Evolutionary conservation across 192 early-diverging fungal species (phyloP), one percentile per base, ranked within the genome.

Genomic region (Phlyctochytrium arcticum): DNA sequence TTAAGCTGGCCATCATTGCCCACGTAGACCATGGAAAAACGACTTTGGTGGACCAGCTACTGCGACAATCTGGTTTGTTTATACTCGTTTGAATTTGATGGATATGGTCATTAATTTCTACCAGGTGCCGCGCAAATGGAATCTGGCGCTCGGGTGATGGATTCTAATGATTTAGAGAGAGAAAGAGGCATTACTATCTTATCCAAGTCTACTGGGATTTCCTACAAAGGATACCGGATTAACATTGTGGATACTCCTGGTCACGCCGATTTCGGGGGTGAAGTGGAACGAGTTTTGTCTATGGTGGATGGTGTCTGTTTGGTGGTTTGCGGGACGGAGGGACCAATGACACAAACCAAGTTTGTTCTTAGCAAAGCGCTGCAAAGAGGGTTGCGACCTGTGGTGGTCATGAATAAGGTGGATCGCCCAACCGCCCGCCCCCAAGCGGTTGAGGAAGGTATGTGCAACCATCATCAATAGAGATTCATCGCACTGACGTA

Each of bases 11-110:
- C 80, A 92, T 92, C 49, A 87, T 88, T 72, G 91, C 91, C 10
- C 91, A 92, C 74, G 91, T 92, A 62, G 91, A 92, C 73, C 91
- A 92, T 73, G 90, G 90, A 51, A 92, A 92, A 73, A 90, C 89
- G 0, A 82, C 85, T 15, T 72, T 89, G 29, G 73, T 74, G 8
- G 84, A 86, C 70, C 82, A 82, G 55, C 71, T 86, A 32, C 77
- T 86, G 44, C 77, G 80, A 57, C 84, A 86, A 68, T 83, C 84
- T 0, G 83, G 80, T 27, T 67, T 74, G 46, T 85, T n/a, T n/a
- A 47, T 21, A 12, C 9, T 58, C 9, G 46, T 53, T 50, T 21
- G 12, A 29, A 10, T 29, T 23, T n/a, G 50, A 53, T 53, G 27
- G 6, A 34, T n/a, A n/a, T n/a, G n/a, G n/a, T 44, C 54, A 34